Evolutionary conservation across 228 moss, liverwort and hornwort species (phyloP).

Genomic region (Sphagnum fallax): DNA sequence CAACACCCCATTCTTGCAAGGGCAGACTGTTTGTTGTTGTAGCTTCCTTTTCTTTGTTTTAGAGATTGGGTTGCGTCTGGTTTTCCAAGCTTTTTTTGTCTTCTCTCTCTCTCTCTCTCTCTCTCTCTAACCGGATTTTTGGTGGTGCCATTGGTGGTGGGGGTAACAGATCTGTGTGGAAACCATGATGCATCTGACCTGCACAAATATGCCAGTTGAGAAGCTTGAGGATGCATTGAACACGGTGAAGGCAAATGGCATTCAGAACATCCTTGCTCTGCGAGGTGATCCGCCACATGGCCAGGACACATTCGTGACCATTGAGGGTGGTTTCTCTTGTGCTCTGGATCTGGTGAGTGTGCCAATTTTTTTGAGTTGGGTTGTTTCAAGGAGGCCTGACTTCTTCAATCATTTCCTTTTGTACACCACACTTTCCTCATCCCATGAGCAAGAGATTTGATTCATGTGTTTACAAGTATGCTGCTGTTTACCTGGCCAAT

Average conservation of each 20-base stretch:
- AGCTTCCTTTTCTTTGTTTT: no score
- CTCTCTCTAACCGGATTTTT: no score
- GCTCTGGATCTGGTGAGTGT: slow-evolving; percentile 77
- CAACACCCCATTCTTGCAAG: no score
- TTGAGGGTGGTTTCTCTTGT: slow-evolving; percentile 80
- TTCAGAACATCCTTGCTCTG: slow-evolving; percentile 95
- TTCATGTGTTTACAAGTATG: background rate
- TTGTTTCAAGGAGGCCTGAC: no score
- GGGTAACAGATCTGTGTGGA: slow-evolving; percentile 77
- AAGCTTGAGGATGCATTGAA: slow-evolving; percentile 74
- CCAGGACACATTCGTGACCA: slow-evolving; percentile 77
- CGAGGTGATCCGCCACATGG: slow-evolving; percentile 98
- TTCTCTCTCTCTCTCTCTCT: no score
- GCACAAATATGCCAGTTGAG: slow-evolving; percentile 96
- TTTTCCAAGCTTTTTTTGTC: no score
- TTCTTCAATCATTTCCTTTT: no score
- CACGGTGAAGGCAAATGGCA: slow-evolving; percentile 65
- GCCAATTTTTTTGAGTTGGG: background rate
- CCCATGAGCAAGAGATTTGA: background rate
- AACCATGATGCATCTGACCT: slow-evolving; percentile 99
- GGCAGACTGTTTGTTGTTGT: no score
- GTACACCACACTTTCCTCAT: no score
- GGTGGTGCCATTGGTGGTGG: background rate
- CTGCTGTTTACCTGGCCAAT: no score
- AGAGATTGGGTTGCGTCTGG: no score